Evolutionary conservation across 768 basidiomycete genomes (phyloP).

Genomic region (Naematelia encephala): DNA sequence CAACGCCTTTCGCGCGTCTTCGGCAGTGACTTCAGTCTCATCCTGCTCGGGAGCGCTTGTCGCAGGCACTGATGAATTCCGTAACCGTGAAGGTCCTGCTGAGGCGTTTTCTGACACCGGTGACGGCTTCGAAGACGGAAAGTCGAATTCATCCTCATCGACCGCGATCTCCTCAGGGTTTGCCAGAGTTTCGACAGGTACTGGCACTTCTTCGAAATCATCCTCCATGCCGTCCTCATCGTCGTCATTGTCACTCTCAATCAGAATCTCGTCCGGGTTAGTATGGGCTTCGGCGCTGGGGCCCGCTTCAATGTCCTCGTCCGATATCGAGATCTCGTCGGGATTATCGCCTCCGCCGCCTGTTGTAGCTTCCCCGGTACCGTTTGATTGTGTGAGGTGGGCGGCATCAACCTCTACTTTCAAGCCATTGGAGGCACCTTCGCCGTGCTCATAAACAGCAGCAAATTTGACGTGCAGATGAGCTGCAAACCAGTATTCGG

Average conservation of each 20-base stretch:
- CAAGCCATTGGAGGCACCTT: neutral
- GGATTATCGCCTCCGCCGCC: neutral
- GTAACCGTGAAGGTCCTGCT: neutral
- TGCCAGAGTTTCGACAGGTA: conserved; percentile 3
- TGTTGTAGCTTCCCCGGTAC: neutral
- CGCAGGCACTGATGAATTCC: conserved; percentile 4
- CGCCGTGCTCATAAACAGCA: conserved; percentile 54
- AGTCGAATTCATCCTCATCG: conserved; percentile 26
- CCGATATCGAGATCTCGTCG: conserved; percentile 18
- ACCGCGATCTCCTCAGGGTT: conserved; percentile 40
- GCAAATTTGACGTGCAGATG: conserved; percentile 87
- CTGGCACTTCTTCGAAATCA: conserved; percentile 25
- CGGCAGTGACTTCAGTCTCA: neutral
- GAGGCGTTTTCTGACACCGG: neutral
- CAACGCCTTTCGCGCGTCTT: conserved; percentile 18
- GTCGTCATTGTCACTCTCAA: conserved; percentile 29
- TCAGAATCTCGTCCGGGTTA: conserved; percentile 49
- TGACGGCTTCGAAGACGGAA: neutral
- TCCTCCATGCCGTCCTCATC: conserved; percentile 44
- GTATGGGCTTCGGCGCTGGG: neutral
- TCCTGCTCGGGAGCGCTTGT: conserved; percentile 12
- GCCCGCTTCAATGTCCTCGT: neutral
- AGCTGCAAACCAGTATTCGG: conserved; percentile 87
- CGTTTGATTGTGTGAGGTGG: neutral
- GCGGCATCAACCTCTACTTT: neutral